A percentile compares a stretch with the other conserved stretches of the same genome.
These are phyloP conservation scores for Annulohypoxylon stygium DNA, from an alignment of 495 filamentous ascomycete genomes.

Conservation along the genomic window DNA sequence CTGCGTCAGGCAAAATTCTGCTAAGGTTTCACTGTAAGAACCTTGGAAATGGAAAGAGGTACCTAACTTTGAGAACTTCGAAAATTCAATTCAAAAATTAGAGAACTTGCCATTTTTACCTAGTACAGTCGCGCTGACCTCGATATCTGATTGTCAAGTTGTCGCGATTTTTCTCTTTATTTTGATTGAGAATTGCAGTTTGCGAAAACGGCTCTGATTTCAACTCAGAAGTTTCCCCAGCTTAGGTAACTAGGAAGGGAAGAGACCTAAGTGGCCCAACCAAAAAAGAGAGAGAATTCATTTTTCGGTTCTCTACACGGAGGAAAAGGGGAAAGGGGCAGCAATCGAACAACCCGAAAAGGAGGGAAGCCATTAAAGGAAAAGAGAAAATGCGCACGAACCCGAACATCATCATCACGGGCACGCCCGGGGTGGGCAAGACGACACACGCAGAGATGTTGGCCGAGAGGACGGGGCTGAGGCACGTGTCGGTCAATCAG, in stretches of 20 bases:
- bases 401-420: conserved; percentile 95
- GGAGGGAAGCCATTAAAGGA: conserved; percentile 20
- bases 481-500: conserved; percentile 89
- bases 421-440: conserved; percentile 96
- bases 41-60: conserved; percentile 6
- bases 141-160: not conserved
- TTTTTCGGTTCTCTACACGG: not conserved
- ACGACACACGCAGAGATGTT: conserved; percentile 87
- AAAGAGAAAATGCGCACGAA: conserved; percentile 66
- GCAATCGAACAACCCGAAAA: not conserved
- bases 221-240: not conserved
- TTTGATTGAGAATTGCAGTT: not conserved
- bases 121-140: not conserved
- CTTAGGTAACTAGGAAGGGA: not conserved
- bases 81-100: not conserved
- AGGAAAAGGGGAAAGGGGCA: conserved; percentile 1
- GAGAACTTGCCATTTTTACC: not conserved
- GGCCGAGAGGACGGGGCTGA: conserved; percentile 71
- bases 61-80: not conserved
- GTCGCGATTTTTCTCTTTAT: not conserved
- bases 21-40: conserved; percentile 27
- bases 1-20: conserved; percentile 15
- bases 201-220: not conserved
- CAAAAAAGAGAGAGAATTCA: not conserved
- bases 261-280: not conserved